Percentiles rank a stretch among this genome's conserved stretches.
Conservation (phyloP, 306 rosid genomes). For the Fragaria nilgerrensis region DNA sequence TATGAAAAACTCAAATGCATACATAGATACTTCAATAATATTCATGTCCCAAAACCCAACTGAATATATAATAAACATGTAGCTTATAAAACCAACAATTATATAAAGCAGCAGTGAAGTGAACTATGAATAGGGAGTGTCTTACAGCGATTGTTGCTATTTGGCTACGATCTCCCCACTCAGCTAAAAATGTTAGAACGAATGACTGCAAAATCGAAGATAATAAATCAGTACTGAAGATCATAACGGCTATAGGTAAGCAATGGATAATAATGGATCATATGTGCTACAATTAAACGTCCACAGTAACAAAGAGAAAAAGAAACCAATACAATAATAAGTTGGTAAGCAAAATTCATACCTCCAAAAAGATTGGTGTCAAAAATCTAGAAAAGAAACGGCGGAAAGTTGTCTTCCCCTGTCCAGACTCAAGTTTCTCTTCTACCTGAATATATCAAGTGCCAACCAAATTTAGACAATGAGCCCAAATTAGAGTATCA, state of each 20-base stretch:
- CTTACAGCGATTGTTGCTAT: conserved; percentile 99
- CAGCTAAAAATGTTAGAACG: conserved; percentile 89
- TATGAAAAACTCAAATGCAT: not conserved
- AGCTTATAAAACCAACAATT: not conserved
- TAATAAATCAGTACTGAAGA: conserved; percentile 7
- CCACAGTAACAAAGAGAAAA: not conserved
- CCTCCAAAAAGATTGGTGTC: conserved; percentile 99
- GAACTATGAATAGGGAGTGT: not conserved
- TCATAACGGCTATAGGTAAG: not conserved
- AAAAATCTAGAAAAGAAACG: conserved; percentile 92
- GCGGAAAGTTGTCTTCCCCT: conserved; percentile 72
- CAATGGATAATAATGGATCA: not conserved
- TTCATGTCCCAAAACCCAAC: not conserved
- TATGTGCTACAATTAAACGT: not conserved
- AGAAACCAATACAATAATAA: not conserved
- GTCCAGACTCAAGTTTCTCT: conserved; percentile 97
- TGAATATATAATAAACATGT: not conserved
- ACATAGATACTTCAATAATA: not conserved
- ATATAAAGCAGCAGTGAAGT: not conserved
- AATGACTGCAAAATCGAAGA: conserved; percentile 67
- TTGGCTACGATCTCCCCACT: conserved; percentile 99
- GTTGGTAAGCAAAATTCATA: conserved; percentile 6
- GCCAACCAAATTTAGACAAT: conserved; percentile 22
- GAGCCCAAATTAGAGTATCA: conserved; percentile 16
- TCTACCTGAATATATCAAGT: conserved; percentile 56